phyloP scores from a whole-genome alignment of 352 stramenopile genomes.

The Thalassiosira mediterranea region DNA sequence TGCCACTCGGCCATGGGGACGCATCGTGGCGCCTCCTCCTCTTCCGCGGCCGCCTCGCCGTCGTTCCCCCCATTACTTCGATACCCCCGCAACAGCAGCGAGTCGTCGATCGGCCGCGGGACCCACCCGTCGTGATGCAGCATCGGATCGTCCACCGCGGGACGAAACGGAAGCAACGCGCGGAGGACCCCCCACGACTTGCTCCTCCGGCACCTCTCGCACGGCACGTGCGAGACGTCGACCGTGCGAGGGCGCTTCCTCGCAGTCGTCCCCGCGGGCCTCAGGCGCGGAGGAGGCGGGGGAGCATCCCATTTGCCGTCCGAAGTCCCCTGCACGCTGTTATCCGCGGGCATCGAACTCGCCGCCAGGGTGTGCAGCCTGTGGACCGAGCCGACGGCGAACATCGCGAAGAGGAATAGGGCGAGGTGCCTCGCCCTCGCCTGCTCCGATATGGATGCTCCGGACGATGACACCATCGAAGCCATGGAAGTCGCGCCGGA shows the following conservation, averaged over 20 bases:
- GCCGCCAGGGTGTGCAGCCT: conserved; percentile 4
- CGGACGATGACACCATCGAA: no score
- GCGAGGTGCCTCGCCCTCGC: no score
- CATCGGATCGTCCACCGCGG: conserved; percentile 31
- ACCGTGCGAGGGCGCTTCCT: not conserved
- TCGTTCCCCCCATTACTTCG: not conserved
- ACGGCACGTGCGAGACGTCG: not conserved
- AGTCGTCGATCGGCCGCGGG: not conserved
- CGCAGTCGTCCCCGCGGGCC: not conserved
- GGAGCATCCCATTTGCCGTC: conserved; percentile 8
- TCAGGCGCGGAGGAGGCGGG: not conserved
- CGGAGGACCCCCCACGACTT: not conserved
- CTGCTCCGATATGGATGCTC: no score
- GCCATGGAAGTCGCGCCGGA: no score
- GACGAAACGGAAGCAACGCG: not conserved
- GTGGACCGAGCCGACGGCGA: conserved; percentile 12
- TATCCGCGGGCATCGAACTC: not conserved
- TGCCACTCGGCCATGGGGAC: conserved; percentile 73
- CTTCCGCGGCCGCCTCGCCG: not conserved
- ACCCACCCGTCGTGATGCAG: conserved; percentile 32
- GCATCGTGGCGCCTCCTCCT: conserved; percentile 31
- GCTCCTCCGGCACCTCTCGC: not conserved
- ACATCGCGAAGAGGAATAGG: conserved; percentile 4
- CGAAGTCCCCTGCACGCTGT: conserved; percentile 1
- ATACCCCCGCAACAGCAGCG: not conserved